Conservation (phyloP, 1,284 basidiomycete genomes). For the Rhodotorula sp. region DNA sequence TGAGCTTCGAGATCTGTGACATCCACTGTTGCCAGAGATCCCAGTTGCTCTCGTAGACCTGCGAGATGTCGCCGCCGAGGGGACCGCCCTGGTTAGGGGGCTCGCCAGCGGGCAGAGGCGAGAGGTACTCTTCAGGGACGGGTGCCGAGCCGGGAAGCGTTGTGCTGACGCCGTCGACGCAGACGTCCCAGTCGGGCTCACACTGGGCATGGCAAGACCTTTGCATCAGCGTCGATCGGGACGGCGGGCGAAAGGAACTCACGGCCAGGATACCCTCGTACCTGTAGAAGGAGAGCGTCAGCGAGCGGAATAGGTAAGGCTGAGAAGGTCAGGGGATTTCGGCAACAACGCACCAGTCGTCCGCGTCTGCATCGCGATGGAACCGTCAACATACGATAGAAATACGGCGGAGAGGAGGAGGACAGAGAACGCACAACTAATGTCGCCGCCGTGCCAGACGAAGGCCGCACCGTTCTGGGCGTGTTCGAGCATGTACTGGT, state of each 20-base stretch:
- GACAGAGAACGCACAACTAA: slow-evolving; percentile 49
- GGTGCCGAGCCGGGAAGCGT: neutral
- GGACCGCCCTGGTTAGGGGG: neutral
- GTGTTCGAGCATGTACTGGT: slow-evolving; percentile 43
- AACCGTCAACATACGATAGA: neutral
- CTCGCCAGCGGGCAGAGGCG: slow-evolving; percentile 1
- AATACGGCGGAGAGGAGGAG: too few relatives aligned
- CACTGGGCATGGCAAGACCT: neutral
- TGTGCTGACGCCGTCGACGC: slow-evolving; percentile 43
- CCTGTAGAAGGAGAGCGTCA: too few relatives aligned
- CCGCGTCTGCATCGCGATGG: neutral
- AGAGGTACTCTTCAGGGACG: slow-evolving; percentile 2
- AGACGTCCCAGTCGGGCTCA: slow-evolving; percentile 34
- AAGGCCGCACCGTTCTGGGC: slow-evolving; percentile 42
- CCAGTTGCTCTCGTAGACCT: slow-evolving; percentile 3
- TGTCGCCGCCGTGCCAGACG: slow-evolving; percentile 47
- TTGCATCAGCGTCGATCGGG: slow-evolving; percentile 25
- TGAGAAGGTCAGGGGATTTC: too few relatives aligned
- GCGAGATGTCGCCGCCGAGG: neutral
- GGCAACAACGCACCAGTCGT: neutral
- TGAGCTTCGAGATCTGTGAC: neutral
- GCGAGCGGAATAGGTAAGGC: too few relatives aligned
- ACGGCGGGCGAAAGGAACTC: too few relatives aligned
- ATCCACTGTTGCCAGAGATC: slow-evolving; percentile 2
- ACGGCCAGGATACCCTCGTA: neutral